phyloP scores from a whole-genome alignment of 108 stramenopile species.

The Cyclotella atomus region DNA sequence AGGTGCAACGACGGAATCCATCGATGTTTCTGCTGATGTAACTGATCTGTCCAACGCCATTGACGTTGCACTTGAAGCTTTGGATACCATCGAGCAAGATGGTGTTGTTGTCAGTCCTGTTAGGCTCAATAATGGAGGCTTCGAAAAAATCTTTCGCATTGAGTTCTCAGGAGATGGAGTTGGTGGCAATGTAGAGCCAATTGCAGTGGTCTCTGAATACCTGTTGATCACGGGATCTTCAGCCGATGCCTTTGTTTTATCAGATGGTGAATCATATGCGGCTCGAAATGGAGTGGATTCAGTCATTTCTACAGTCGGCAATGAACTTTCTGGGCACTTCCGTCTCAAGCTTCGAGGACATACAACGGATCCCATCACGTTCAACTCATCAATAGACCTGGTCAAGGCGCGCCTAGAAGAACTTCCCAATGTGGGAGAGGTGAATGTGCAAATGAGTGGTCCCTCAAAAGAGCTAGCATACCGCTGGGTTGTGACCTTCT shows the following conservation, averaged over 20 bases:
- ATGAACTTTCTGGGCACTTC: conserved; percentile 73
- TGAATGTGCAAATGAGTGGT: conserved; percentile 61
- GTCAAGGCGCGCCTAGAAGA: conserved; percentile 69
- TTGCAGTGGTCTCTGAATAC: conserved; percentile 54
- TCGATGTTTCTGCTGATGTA: conserved; percentile 36
- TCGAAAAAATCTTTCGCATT: conserved; percentile 61
- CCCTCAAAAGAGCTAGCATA: conserved; percentile 71
- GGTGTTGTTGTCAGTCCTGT: conserved; percentile 59
- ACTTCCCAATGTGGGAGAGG: conserved; percentile 79
- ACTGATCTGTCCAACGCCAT: conserved; percentile 43
- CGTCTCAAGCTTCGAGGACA: conserved; percentile 68
- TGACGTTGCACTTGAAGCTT: conserved; percentile 53
- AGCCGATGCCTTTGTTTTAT: conserved; percentile 57
- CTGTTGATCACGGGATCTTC: conserved; percentile 54
- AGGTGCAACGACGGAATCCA: conserved; percentile 56
- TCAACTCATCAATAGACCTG: conserved; percentile 73
- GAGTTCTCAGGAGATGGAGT: conserved; percentile 69
- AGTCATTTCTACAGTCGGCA: conserved; percentile 57
- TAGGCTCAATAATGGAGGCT: conserved; percentile 27
- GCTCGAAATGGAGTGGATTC: conserved; percentile 47
- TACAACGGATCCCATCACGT: conserved; percentile 67
- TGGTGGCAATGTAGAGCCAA: conserved; percentile 76
- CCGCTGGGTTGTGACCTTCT: conserved; percentile 82
- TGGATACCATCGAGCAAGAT: conserved; percentile 64
- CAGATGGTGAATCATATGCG: conserved; percentile 61